Conservation (phyloP, 495 filamentous ascomycete species). For the Lepidopterella palustris region DNA sequence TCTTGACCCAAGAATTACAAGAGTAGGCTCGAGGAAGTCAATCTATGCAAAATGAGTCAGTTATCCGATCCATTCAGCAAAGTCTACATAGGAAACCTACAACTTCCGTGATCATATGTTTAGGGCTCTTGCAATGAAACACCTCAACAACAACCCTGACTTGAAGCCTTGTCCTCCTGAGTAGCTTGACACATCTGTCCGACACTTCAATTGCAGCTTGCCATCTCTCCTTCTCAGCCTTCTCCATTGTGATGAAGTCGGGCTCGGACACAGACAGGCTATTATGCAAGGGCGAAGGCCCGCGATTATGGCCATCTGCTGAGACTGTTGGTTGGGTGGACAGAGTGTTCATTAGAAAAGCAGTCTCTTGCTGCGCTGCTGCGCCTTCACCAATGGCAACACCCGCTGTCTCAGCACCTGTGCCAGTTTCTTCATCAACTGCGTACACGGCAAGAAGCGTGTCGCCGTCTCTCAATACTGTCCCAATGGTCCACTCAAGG, state of each 20-base stretch:
- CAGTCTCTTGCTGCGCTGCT: conserved; percentile 65
- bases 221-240: conserved; percentile 67
- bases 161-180: conserved; percentile 85
- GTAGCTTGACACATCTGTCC: conserved; percentile 67
- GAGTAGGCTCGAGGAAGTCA: conserved; percentile 82
- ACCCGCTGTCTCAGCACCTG: conserved; percentile 37
- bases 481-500: conserved; percentile 94
- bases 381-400: conserved; percentile 53
- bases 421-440: conserved; percentile 74
- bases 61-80: conserved; percentile 1
- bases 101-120: conserved; percentile 46
- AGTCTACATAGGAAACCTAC: conserved; percentile 22
- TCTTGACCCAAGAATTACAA: conserved; percentile 85
- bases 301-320: conserved; percentile 9
- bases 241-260: conserved; percentile 22
- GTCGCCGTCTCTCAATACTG: conserved; percentile 89
- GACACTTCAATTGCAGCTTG: conserved; percentile 71
- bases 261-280: conserved; percentile 10
- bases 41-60: conserved; percentile 50
- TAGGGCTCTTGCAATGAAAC: conserved; percentile 92
- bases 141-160: conserved; percentile 90
- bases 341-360: conserved; percentile 39
- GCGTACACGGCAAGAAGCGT: conserved; percentile 89
- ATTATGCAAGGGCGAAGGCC: conserved; percentile 22
- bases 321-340: conserved; percentile 15